Percentiles rank a stretch among this genome's conserved stretches.
phyloP scores from a whole-genome alignment of 331 rosid species.

The Pyrus hybrid region DNA sequence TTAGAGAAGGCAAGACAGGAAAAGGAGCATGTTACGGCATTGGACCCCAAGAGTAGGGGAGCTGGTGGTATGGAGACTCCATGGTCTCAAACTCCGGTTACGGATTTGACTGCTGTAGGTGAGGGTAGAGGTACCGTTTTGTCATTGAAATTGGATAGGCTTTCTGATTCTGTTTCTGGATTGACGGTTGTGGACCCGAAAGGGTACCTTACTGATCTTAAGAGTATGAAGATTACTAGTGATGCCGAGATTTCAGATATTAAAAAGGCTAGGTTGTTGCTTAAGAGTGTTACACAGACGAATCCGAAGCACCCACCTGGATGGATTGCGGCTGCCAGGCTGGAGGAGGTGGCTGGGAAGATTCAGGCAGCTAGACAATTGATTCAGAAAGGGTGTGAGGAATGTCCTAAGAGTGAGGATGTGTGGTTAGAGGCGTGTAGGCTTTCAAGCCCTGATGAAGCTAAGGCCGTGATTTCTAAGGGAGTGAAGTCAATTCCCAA shows the following conservation, averaged over 20 bases:
- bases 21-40: constrained; percentile 70
- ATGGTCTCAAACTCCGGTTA: constrained; percentile 75
- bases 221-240: constrained; percentile 79
- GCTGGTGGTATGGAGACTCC: constrained; percentile 74
- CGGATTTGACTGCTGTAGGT: constrained; percentile 82
- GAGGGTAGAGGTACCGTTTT: too few species aligned
- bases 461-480: constrained; percentile 66
- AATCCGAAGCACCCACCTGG: constrained; percentile 44
- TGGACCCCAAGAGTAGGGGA: constrained; percentile 78
- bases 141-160: constrained; percentile 61
- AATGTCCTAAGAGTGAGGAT: background rate
- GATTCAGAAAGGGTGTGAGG: background rate
- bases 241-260: constrained; percentile 79
- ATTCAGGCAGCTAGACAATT: background rate
- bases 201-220: constrained; percentile 72
- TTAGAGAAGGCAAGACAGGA: constrained; percentile 91
- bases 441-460: constrained; percentile 29
- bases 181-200: constrained; percentile 76
- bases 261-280: constrained; percentile 65
- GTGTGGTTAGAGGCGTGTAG: background rate
- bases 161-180: constrained; percentile 74
- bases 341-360: background rate
- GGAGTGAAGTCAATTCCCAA: constrained; percentile 65
- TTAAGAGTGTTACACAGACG: constrained; percentile 74
- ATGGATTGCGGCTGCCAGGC: background rate